Evolutionary conservation across 2,329 filamentous ascomycete species (phyloP).

Genomic region (Penicillium freii): DNA sequence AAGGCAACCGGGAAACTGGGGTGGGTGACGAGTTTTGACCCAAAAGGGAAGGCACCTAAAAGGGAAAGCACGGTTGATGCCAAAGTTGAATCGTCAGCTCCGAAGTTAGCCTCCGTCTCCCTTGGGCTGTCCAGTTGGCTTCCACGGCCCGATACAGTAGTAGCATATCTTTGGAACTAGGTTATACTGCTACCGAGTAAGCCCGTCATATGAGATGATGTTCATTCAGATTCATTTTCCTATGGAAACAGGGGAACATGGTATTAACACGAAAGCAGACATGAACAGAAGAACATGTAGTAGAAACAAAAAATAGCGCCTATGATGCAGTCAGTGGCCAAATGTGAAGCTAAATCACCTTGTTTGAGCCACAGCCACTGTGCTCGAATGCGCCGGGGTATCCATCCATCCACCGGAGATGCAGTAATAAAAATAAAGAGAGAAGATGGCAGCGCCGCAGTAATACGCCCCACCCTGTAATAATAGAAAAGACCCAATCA

Average conservation of each 20-base stretch:
- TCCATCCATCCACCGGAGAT: constrained; percentile 14
- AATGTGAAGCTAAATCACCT: not conserved
- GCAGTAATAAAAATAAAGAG: constrained; percentile 7
- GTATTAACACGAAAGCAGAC: not conserved
- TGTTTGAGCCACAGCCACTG: not conserved
- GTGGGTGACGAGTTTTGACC: too few relatives aligned
- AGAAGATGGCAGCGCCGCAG: not conserved
- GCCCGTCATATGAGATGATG: too few relatives aligned
- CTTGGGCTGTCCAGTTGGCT: too few relatives aligned
- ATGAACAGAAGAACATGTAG: not conserved
- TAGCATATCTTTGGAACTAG: too few relatives aligned
- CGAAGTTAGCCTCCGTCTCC: too few relatives aligned
- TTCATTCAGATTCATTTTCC: not conserved
- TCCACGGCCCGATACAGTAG: too few relatives aligned
- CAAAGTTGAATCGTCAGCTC: too few relatives aligned
- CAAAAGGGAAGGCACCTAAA: too few relatives aligned
- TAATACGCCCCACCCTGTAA: not conserved
- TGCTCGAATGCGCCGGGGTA: constrained; percentile 21
- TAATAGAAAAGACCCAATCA: constrained; percentile 1
- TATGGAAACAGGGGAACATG: not conserved
- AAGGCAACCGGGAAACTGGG: too few relatives aligned
- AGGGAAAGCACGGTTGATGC: too few relatives aligned
- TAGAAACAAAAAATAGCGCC: constrained; percentile 1
- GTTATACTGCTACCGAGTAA: too few relatives aligned
- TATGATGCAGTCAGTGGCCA: constrained; percentile 3